A percentile compares a stretch with the other conserved stretches of the same genome.
These are phyloP conservation scores for Suillus fuscotomentosus DNA, from an alignment of 768 basidiomycete genomes.

Conservation along the genomic window DNA sequence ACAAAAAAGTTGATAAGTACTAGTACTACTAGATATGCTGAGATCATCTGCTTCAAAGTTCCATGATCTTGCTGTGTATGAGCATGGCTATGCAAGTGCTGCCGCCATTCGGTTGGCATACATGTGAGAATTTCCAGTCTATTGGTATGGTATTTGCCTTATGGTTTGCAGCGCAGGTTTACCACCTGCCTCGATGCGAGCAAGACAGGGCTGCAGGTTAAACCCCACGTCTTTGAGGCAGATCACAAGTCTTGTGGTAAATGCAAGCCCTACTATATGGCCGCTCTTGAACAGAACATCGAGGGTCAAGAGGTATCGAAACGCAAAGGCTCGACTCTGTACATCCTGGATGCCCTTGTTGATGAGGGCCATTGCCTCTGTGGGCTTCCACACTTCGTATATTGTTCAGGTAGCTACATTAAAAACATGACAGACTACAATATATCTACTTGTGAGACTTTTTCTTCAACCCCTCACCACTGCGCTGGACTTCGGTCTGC, in stretches of 20 bases:
- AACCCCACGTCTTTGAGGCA: slow-evolving; percentile 32
- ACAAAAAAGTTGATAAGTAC: too few species aligned
- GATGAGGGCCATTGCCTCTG: slow-evolving; percentile 38
- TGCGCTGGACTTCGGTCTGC: too few species aligned
- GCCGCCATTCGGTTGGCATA: slow-evolving; percentile 56
- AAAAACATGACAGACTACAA: too few species aligned
- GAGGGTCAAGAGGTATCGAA: neutral
- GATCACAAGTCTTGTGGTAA: slow-evolving; percentile 41
- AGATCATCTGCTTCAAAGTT: slow-evolving; percentile 38
- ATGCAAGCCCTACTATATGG: slow-evolving; percentile 29
- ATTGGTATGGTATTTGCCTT: neutral
- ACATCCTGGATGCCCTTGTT: slow-evolving; percentile 45
- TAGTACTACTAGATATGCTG: too few species aligned
- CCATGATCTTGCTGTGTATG: slow-evolving; percentile 56
- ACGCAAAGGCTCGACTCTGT: slow-evolving; percentile 13
- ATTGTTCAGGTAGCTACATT: too few species aligned
- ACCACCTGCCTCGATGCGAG: slow-evolving; percentile 64
- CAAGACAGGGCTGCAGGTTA: slow-evolving; percentile 64
- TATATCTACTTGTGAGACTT: too few species aligned
- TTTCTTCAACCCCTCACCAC: too few species aligned
- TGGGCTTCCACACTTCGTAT: neutral
- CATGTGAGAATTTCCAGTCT: slow-evolving; percentile 46
- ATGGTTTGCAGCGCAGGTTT: slow-evolving; percentile 43
- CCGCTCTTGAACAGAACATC: neutral
- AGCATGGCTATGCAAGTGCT: slow-evolving; percentile 45